phyloP scores from a whole-genome alignment of 140 eudicot species.

The Anethum foeniculum region DNA sequence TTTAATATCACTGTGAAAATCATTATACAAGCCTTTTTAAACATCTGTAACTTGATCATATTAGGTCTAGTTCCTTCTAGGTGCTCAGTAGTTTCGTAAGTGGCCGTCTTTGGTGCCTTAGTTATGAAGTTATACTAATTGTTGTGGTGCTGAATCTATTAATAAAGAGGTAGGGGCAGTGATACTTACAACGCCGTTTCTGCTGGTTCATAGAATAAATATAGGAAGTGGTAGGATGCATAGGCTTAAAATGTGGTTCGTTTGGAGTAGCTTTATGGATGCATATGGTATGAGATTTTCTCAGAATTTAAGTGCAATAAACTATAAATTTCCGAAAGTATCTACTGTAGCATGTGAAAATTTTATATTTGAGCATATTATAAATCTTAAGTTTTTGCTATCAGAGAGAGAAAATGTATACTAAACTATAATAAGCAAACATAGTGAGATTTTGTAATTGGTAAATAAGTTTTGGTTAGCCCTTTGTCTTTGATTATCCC shows the following conservation, averaged over 20 bases:
- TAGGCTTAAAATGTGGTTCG: background rate
- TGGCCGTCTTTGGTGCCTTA: background rate
- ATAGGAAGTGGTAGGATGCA: background rate
- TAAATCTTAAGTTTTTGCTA: background rate
- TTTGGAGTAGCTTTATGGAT: background rate
- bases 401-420: background rate
- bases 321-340: background rate
- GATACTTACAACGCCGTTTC: background rate
- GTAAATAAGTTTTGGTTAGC: too few species aligned
- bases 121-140: background rate
- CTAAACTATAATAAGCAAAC: too few species aligned
- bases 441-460: too few species aligned
- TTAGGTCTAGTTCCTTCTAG: background rate
- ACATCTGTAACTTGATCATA: background rate
- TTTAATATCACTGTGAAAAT: background rate
- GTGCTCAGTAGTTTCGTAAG: background rate
- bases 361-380: background rate
- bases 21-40: background rate
- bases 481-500: too few species aligned
- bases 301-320: background rate
- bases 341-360: background rate
- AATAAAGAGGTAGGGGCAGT: background rate
- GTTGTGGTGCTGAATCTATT: background rate
- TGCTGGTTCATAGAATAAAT: background rate
- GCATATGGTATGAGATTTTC: background rate